Evolutionary conservation across 768 basidiomycete species (phyloP).

Genomic region (Exsudoporus frostii): DNA sequence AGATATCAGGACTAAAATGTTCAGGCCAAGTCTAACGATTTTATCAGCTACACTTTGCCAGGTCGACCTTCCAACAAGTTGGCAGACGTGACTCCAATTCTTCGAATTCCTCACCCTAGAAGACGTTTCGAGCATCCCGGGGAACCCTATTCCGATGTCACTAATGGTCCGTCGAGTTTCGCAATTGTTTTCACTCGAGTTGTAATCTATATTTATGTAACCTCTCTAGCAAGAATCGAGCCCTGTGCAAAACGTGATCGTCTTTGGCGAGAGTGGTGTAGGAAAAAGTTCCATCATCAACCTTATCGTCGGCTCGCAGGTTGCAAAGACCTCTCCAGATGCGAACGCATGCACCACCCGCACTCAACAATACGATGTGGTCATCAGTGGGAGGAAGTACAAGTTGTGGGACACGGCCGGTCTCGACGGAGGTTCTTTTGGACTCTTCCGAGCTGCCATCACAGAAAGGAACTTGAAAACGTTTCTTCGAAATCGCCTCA

Average conservation of each 20-base stretch:
- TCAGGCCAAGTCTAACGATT: neutral
- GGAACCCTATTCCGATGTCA: neutral
- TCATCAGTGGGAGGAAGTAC: constrained; percentile 19
- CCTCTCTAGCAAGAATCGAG: neutral
- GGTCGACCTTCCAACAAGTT: neutral
- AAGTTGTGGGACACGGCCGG: constrained; percentile 34
- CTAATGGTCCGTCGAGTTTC: constrained; percentile 14
- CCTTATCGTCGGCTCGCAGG: constrained; percentile 30
- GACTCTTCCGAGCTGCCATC: constrained; percentile 20
- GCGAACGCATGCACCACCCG: constrained; percentile 37
- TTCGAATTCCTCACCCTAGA: neutral
- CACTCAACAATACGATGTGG: constrained; percentile 23
- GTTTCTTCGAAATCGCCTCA: constrained; percentile 34
- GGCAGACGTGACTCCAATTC: neutral
- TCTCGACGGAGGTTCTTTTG: constrained; percentile 33
- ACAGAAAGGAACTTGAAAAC: constrained; percentile 28
- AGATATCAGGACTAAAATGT: neutral
- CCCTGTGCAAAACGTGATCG: constrained; percentile 32
- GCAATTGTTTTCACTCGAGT: neutral
- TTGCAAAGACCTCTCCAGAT: constrained; percentile 32
- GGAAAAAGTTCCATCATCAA: constrained; percentile 46
- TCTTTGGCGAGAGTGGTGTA: constrained; percentile 45
- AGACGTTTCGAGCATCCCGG: neutral
- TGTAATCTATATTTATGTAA: neutral
- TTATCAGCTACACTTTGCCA: neutral